These are phyloP conservation scores for Lophiostoma macrostomum DNA, from an alignment of 495 filamentous ascomycete species.

Conservation along the genomic window DNA sequence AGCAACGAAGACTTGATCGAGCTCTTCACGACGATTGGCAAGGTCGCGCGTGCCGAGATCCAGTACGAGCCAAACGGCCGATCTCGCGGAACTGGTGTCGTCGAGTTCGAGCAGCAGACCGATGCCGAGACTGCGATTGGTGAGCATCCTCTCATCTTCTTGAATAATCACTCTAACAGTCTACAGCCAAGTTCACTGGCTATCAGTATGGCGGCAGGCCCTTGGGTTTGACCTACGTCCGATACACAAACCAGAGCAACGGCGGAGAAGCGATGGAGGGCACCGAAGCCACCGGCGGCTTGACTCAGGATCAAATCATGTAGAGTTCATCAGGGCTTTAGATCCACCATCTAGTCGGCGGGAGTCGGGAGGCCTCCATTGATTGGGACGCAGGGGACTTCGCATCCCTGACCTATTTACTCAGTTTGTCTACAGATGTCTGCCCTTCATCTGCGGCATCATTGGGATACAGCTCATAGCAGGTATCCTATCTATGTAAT, in stretches of 20 bases:
- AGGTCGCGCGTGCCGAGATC: constrained; percentile 96
- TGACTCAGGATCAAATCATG: constrained; percentile 99
- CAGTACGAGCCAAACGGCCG: constrained; percentile 97
- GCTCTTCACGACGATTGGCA: constrained; percentile 95
- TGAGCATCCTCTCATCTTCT: constrained; percentile 42
- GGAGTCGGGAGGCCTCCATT: no score
- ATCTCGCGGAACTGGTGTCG: constrained; percentile 91
- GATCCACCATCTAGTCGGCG: no score
- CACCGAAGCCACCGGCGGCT: constrained; percentile 61
- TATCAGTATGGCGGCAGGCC: constrained; percentile 97
- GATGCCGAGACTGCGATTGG: constrained; percentile 88
- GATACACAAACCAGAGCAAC: constrained; percentile 68
- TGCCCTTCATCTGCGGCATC: neutral
- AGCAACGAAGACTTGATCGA: constrained; percentile 96
- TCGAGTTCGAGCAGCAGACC: constrained; percentile 78
- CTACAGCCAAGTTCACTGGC: constrained; percentile 83
- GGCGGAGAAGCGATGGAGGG: constrained; percentile 80
- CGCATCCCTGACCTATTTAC: no score
- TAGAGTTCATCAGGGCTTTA: constrained; percentile 37
- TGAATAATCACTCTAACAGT: constrained; percentile 17
- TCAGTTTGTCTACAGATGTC: no score
- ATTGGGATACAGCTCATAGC: neutral
- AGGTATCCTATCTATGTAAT: no score
- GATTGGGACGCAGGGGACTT: no score
- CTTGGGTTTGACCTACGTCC: constrained; percentile 86